Evolutionary conservation across 768 basidiomycete genomes (phyloP).

Genomic region (Russula earlei): DNA sequence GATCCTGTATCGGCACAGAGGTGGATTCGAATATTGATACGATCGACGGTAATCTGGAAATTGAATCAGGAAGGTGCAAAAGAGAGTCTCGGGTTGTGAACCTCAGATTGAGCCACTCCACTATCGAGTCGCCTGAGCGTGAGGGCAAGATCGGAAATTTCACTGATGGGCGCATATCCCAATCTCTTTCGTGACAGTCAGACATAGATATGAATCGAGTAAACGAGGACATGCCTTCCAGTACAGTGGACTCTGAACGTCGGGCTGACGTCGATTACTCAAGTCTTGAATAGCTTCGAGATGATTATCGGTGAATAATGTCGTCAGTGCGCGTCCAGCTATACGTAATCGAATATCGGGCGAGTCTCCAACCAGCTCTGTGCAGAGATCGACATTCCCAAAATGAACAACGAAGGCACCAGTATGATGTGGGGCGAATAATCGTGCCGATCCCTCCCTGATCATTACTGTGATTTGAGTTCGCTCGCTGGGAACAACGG

Average conservation of each 20-base stretch:
- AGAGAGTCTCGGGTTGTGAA: background rate
- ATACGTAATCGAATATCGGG: constrained; percentile 45
- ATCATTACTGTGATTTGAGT: constrained; percentile 63
- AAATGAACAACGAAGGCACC: constrained; percentile 63
- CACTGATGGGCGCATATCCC: constrained; percentile 65
- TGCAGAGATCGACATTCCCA: constrained; percentile 57
- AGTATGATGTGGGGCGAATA: constrained; percentile 45
- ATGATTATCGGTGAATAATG: constrained; percentile 51
- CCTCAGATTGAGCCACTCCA: background rate
- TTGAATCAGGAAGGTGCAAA: background rate
- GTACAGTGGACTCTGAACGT: constrained; percentile 16
- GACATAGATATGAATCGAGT: background rate
- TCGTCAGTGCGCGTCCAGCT: constrained; percentile 36
- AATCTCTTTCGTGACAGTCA: constrained; percentile 30
- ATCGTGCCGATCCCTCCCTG: constrained; percentile 54
- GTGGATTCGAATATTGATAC: constrained; percentile 46
- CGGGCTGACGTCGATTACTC: constrained; percentile 7
- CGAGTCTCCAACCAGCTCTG: constrained; percentile 62
- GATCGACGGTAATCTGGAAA: constrained; percentile 46
- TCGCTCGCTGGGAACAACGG: constrained; percentile 83
- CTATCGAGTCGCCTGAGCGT: constrained; percentile 7
- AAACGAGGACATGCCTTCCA: constrained; percentile 54
- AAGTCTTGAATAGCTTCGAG: constrained; percentile 23
- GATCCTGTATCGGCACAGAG: constrained; percentile 71
- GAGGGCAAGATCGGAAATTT: constrained; percentile 39